These are phyloP conservation scores for Pholiota adiposa DNA, from an alignment of 1,284 basidiomycete genomes.

Conservation along the genomic window DNA sequence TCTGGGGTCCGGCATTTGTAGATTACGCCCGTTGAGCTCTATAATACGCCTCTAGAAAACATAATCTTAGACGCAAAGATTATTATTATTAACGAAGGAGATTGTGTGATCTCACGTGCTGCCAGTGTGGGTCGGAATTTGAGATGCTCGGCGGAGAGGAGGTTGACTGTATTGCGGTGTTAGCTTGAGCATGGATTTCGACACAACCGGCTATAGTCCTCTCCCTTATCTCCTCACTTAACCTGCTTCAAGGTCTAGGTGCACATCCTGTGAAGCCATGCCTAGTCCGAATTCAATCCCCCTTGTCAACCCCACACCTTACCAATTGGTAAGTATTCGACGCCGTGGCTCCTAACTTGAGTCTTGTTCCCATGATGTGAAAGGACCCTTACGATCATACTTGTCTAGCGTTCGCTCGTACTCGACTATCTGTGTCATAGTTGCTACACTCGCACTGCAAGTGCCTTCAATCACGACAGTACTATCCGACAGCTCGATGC, in stretches of 20 bases:
- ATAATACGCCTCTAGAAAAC: not conserved
- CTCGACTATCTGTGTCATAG: conserved; percentile 82
- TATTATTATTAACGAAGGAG: not conserved
- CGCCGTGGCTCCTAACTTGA: not conserved
- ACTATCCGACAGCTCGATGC: conserved; percentile 61
- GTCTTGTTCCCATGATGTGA: conserved; percentile 7
- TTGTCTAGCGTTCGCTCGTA: conserved; percentile 67
- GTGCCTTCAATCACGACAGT: conserved; percentile 72
- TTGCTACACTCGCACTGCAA: conserved; percentile 72
- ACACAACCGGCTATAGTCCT: conserved; percentile 6
- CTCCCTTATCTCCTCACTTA: not conserved
- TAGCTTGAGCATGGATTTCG: conserved; percentile 17
- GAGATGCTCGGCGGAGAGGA: conserved; percentile 5
- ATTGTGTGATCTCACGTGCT: conserved; percentile 7
- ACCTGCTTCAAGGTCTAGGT: not conserved
- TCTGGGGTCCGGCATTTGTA: conserved; percentile 10
- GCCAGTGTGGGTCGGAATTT: conserved; percentile 4
- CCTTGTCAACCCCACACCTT: conserved; percentile 30
- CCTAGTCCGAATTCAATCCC: conserved; percentile 9
- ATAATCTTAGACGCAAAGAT: not conserved
- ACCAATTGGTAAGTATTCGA: conserved; percentile 35
- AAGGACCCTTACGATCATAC: conserved; percentile 7
- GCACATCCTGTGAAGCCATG: conserved; percentile 4
- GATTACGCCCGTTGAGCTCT: conserved; percentile 4
- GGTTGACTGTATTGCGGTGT: conserved; percentile 3